phyloP scores from a whole-genome alignment of 2,329 filamentous ascomycete species.

The Hypoxylon sp. region DNA sequence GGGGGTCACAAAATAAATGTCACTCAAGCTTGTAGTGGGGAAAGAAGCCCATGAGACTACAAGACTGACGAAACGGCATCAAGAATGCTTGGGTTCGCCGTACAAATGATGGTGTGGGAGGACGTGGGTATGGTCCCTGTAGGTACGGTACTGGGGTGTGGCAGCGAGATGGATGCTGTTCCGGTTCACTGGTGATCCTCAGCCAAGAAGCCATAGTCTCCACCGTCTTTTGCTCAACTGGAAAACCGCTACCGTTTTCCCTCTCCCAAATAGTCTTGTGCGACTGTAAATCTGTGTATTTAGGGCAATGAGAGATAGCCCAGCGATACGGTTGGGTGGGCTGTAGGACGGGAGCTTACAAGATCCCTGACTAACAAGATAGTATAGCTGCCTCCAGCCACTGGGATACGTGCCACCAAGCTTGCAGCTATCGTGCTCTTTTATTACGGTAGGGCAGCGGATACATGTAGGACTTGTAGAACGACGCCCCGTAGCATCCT shows the following conservation, averaged over 20 bases:
- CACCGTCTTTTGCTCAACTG: conserved; percentile 38
- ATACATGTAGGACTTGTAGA: conserved; percentile 31
- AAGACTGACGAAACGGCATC: conserved; percentile 51
- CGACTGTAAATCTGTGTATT: conserved; percentile 33
- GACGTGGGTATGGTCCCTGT: conserved; percentile 48
- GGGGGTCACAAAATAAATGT: conserved; percentile 46
- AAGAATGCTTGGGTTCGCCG: conserved; percentile 40
- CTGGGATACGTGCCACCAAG: conserved; percentile 41
- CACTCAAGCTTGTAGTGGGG: conserved; percentile 48
- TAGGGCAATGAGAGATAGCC: conserved; percentile 29
- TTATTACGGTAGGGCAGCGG: conserved; percentile 42
- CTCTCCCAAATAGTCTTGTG: conserved; percentile 29
- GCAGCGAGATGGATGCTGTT: conserved; percentile 53
- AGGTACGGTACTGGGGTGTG: conserved; percentile 43
- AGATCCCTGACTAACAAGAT: conserved; percentile 36
- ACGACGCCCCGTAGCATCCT: conserved; percentile 12
- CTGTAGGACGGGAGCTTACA: conserved; percentile 34
- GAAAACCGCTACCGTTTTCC: conserved; percentile 33
- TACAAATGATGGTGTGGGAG: conserved; percentile 48
- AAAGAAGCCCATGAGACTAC: conserved; percentile 49
- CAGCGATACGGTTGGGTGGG: conserved; percentile 42
- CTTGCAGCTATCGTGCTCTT: conserved; percentile 33
- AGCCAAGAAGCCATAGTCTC: conserved; percentile 49
- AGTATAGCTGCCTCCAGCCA: conserved; percentile 38
- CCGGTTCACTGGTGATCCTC: conserved; percentile 51